Base-by-base conservation (phyloP, 2,329 filamentous ascomycete genomes). In the Aureobasidium melanogenum region DNA sequence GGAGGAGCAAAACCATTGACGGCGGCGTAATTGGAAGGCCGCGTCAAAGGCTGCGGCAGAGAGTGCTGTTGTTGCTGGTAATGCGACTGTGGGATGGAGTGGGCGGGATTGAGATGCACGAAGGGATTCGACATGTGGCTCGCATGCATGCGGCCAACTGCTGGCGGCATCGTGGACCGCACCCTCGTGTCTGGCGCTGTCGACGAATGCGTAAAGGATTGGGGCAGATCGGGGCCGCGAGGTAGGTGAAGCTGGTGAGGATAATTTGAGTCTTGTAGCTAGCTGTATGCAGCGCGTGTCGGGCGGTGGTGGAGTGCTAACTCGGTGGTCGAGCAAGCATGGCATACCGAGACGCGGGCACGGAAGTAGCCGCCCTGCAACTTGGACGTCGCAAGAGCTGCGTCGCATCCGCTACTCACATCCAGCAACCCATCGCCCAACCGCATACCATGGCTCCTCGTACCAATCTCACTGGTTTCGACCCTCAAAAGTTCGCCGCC, bases 391-490 rank as follows among this genome's bases (percentile, higher is more conserved):
- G 26, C 15, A 19, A 44, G 17, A 48, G 41, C 55, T 48, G 41
- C 30, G 10, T 47, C 55, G 55, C 55, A 58, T 48, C 43, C 30
- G 30, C 38, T 22, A 34, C 22, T 10, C 28, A 6, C 22, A 8
- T 38, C 14, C 22, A 38, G 24, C 43, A 46, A 3, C 22, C 19
- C 55, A 58, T 44, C 54, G 28, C 17, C 43, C 19, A 7, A 14
- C 43, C 39, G 15, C 52, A 28, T n/a, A 51, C n/a, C 59, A 83
- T 84, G 81, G 75, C 80, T 67, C 68, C 67, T 32, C 75, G 76
- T 79, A 81, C 84, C 72, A 91, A 90, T 82, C 84, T 95, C 76
- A 97, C 93, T 70, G 93, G 93, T 78, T 97, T 97, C 82, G 88
- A 94, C 79, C 82, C 91, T 71, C 85, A 84, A 74, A 88, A 89